Evolutionary conservation across 2,329 filamentous ascomycete genomes (phyloP).

Genomic region (Didymellaceae sp.): DNA sequence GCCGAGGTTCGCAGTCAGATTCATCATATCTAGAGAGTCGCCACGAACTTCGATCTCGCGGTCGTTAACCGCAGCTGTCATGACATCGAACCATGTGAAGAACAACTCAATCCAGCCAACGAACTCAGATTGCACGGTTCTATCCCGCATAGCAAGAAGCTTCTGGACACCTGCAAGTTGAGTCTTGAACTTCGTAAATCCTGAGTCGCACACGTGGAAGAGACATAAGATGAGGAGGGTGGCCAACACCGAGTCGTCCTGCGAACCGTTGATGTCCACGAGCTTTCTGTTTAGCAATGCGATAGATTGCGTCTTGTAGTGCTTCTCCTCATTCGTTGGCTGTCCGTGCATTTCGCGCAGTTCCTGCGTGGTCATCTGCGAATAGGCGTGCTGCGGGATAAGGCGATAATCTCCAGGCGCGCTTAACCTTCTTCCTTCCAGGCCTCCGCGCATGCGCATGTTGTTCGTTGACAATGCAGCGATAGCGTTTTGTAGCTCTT

Average conservation of each 20-base stretch:
- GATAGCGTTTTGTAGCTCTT: slow-evolving; percentile 89
- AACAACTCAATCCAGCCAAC: slow-evolving; percentile 90
- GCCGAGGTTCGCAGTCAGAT: slow-evolving; percentile 70
- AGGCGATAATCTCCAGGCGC: slow-evolving; percentile 39
- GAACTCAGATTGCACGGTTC: slow-evolving; percentile 66
- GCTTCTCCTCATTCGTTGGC: slow-evolving; percentile 76
- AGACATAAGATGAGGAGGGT: slow-evolving; percentile 88
- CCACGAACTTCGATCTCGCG: slow-evolving; percentile 80
- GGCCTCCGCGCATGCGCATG: slow-evolving; percentile 80
- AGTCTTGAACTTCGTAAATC: slow-evolving; percentile 89
- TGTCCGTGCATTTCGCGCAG: slow-evolving; percentile 56
- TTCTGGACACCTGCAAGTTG: slow-evolving; percentile 94
- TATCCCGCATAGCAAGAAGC: slow-evolving; percentile 77
- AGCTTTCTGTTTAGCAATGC: slow-evolving; percentile 83
- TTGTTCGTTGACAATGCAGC: slow-evolving; percentile 90
- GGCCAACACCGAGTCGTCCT: slow-evolving; percentile 85
- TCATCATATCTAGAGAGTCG: slow-evolving; percentile 67
- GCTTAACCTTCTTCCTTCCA: slow-evolving; percentile 52
- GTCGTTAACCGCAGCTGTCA: slow-evolving; percentile 90
- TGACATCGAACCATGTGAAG: slow-evolving; percentile 93
- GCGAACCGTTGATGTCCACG: slow-evolving; percentile 74
- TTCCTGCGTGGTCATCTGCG: slow-evolving; percentile 46
- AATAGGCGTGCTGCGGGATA: slow-evolving; percentile 48
- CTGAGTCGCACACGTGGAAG: slow-evolving; percentile 92
- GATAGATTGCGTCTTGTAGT: slow-evolving; percentile 84